Evolutionary conservation across 169 alveolate species (phyloP).

Genomic region (Theileria luwenshuni): DNA sequence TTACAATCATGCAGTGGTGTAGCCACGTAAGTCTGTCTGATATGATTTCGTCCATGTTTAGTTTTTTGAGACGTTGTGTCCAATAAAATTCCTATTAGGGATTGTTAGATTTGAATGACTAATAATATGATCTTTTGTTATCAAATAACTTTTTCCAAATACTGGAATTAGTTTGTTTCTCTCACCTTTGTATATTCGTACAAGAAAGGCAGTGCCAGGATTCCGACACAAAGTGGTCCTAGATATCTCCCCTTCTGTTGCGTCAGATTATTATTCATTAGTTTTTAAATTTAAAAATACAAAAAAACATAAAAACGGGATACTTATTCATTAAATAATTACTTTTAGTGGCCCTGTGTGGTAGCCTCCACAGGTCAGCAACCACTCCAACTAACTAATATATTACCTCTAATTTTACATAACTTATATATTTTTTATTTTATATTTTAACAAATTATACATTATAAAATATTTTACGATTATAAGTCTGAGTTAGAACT

Average conservation of each 20-base stretch:
- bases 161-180: not conserved
- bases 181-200: slow-evolving; percentile 25
- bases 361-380: not conserved
- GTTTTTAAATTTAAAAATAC: not conserved
- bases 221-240: slow-evolving; percentile 29
- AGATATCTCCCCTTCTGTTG: not conserved
- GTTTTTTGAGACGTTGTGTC: slow-evolving; percentile 71
- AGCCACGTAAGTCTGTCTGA: slow-evolving; percentile 80
- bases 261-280: not conserved
- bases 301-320: not conserved
- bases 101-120: not conserved
- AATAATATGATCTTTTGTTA: not conserved
- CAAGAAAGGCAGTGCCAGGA: slow-evolving; percentile 25
- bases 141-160: not conserved
- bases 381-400: not conserved
- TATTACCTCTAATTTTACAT: no score
- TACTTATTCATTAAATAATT: not conserved
- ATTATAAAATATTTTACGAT: no score
- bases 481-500: not conserved
- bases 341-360: not conserved
- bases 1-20: slow-evolving; percentile 78
- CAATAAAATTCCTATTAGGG: slow-evolving; percentile 70
- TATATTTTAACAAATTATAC: no score
- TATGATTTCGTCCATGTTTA: slow-evolving; percentile 76
- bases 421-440: no score